A percentile compares a stretch with the other conserved stretches of the same genome.
Conservation (phyloP, 192 early-diverging fungal genomes). For the Dispira simplex region DNA sequence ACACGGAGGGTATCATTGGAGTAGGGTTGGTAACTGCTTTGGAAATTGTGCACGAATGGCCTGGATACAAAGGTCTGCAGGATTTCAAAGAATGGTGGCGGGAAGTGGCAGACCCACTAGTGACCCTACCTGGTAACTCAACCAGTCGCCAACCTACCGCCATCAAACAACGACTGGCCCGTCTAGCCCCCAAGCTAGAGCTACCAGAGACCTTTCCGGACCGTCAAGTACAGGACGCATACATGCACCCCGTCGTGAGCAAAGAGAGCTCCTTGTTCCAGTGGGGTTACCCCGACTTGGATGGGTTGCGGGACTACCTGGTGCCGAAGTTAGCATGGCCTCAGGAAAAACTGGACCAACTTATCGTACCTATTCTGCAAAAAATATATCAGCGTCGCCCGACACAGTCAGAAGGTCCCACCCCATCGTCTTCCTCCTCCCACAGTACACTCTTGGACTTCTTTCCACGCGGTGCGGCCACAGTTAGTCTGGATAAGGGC, state of each 20-base stretch:
- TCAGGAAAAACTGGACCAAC: constrained; percentile 22
- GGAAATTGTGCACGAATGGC: constrained; percentile 75
- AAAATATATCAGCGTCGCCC: constrained; percentile 13
- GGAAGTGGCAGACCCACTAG: constrained; percentile 23
- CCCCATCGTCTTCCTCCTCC: not conserved
- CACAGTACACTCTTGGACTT: constrained; percentile 1
- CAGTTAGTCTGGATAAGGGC: too few species aligned
- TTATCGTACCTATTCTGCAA: constrained; percentile 25
- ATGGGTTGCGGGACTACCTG: constrained; percentile 29
- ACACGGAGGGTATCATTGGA: constrained; percentile 77
- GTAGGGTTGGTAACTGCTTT: constrained; percentile 77
- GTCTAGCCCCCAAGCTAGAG: constrained; percentile 41
- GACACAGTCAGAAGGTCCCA: not conserved
- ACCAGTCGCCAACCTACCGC: constrained; percentile 16
- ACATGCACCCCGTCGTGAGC: constrained; percentile 56
- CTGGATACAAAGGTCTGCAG: constrained; percentile 17
- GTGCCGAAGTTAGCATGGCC: constrained; percentile 26
- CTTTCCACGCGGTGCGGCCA: not conserved
- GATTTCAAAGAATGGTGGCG: constrained; percentile 23
- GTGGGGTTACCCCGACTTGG: constrained; percentile 28
- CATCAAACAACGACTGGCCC: constrained; percentile 26
- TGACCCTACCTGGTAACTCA: constrained; percentile 21
- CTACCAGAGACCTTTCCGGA: constrained; percentile 72
- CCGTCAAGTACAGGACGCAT: constrained; percentile 57
- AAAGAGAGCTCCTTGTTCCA: constrained; percentile 16